Evolutionary conservation across 805 yeast genomes (phyloP), one percentile per base, ranked within the genome.

Genomic region (Candida cerambycidarum): DNA sequence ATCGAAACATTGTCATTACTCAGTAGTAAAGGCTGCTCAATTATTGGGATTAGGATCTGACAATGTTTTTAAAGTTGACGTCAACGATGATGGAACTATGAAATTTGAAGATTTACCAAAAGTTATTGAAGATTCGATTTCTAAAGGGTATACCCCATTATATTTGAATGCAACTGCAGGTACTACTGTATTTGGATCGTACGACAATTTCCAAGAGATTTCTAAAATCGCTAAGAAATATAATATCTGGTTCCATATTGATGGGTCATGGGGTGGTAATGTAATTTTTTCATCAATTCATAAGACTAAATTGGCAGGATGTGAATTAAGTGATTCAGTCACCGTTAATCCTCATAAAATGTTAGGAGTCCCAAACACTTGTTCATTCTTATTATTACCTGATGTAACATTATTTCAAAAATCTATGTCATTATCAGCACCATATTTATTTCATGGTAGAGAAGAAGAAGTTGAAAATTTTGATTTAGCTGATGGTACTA

Each of bases 191-290:
- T 84, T 80, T 53, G 96, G 96, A 1, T 83, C 93, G 5, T 88
- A 74, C 59, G 96, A 87, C 55, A 80, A 83, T 15, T 73, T 87
- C 52, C 69, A 56, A 18, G 75, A 73, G 32, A 79, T 88, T 27
- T 61, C 81, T 1, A 55, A 44, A 1, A 58, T 87, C 2, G 79
- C 89, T 12, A 66, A 75, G 42, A 68, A 69, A 43, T 57, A 81
- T 59, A 60, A 71, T n/a, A 39, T 79, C 6, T 88, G 95, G 92
- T 76, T 85, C 57, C 96, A 87, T 59, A 77, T 87, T 31, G 96
- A 87, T 62, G 96, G 93, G 1, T 85, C 93, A 5, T 86, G 95
- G 95, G 96, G 96, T 25, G 96, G 92, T 7, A 88, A 88, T 53
- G 82, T 84, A 8, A 72, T 85, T 0, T 88, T 87, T 65, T 80